These are phyloP conservation scores for Verticillium tricorpus DNA, from an alignment of 2,329 filamentous ascomycete species.

Conservation along the genomic window DNA sequence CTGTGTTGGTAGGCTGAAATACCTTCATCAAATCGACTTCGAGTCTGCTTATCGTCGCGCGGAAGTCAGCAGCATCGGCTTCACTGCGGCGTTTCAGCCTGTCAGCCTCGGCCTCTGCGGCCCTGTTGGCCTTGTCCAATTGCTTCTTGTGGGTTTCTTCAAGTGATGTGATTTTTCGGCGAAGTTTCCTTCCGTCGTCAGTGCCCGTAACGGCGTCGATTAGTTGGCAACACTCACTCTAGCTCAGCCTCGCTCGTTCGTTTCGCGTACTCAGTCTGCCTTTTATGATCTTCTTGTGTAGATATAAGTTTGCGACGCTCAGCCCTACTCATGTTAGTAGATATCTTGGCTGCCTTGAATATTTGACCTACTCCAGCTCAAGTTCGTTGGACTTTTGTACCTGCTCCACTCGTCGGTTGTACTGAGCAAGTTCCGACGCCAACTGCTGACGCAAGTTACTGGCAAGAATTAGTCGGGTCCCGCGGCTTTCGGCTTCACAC, in stretches of 20 bases:
- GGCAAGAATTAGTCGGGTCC: neutral
- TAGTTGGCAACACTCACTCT: neutral
- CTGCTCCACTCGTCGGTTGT: conserved; percentile 27
- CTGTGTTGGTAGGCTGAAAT: neutral
- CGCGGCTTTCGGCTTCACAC: conserved; percentile 15
- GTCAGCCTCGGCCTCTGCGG: conserved; percentile 43
- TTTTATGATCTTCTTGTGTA: conserved; percentile 4
- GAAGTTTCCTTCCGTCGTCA: conserved; percentile 5
- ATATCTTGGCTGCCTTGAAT: neutral
- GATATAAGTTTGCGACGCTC: conserved; percentile 3
- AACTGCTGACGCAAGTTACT: conserved; percentile 6
- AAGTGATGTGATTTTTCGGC: conserved; percentile 7
- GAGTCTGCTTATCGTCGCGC: conserved; percentile 54
- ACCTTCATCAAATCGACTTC: conserved; percentile 61
- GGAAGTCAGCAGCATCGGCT: conserved; percentile 59
- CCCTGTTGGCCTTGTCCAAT: conserved; percentile 42
- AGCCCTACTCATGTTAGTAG: neutral
- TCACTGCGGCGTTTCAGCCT: conserved; percentile 46
- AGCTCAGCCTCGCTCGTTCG: neutral
- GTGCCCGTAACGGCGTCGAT: neutral
- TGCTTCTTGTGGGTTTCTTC: conserved; percentile 31
- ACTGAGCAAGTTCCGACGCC: conserved; percentile 24
- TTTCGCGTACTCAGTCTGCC: conserved; percentile 8
- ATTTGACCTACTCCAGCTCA: neutral
- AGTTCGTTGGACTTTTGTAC: neutral